phyloP scores from a whole-genome alignment of 2,329 filamentous ascomycete species.

The Fusarium sp. region DNA sequence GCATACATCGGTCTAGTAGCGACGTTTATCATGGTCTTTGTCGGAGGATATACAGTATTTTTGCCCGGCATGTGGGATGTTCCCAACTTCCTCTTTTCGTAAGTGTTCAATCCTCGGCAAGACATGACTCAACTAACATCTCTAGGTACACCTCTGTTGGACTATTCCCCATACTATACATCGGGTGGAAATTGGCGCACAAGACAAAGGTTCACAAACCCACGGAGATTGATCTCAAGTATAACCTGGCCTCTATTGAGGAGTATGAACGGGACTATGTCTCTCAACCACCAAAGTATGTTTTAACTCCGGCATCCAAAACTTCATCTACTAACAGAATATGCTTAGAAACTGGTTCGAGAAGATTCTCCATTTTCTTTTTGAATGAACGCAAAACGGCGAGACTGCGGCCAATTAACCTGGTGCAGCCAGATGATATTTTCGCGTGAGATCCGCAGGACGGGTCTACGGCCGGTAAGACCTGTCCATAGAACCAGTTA shows the following conservation, averaged over 20 bases:
- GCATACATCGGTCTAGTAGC: slow-evolving; percentile 74
- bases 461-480: no score
- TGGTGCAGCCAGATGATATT: not conserved
- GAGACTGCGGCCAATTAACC: not conserved
- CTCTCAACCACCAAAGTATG: slow-evolving; percentile 15
- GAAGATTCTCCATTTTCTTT: slow-evolving; percentile 10
- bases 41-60: slow-evolving; percentile 82
- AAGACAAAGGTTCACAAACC: slow-evolving; percentile 19
- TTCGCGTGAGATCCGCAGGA: not conserved
- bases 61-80: slow-evolving; percentile 75
- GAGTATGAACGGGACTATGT: slow-evolving; percentile 14
- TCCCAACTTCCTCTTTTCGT: slow-evolving; percentile 79
- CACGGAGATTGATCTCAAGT: slow-evolving; percentile 1
- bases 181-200: slow-evolving; percentile 20
- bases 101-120: slow-evolving; percentile 46
- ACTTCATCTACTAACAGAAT: fast-evolving
- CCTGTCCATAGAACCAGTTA: no score
- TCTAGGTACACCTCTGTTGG: slow-evolving; percentile 16
- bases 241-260: slow-evolving; percentile 11
- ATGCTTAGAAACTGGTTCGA: slow-evolving; percentile 15
- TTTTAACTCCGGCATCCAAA: fast-evolving
- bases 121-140: fast-evolving
- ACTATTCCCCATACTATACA: slow-evolving; percentile 6
- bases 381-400: not conserved
- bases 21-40: slow-evolving; percentile 78